phyloP scores from a whole-genome alignment of 169 alveolate species.

The Perkinsus chesapeaki region DNA sequence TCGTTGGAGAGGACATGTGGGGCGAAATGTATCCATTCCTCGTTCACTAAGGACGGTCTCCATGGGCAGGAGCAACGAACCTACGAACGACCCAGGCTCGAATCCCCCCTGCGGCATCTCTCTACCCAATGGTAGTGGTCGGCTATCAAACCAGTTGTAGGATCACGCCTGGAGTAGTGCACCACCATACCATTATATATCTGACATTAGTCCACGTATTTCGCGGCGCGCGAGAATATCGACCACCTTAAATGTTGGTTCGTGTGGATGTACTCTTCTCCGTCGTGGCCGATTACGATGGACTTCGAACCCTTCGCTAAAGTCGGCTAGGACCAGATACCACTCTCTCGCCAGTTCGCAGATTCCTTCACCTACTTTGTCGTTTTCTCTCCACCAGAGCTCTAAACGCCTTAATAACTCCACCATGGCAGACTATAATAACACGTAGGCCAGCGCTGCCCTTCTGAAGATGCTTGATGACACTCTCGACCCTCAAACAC shows the following conservation, averaged over 20 bases:
- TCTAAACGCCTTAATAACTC: conserved; percentile 44
- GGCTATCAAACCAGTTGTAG: not conserved
- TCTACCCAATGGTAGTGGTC: not conserved
- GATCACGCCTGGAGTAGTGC: not conserved
- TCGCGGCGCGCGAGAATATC: not conserved
- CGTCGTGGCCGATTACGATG: not conserved
- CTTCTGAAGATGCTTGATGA: not conserved
- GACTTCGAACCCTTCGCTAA: not conserved
- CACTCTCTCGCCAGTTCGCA: no score
- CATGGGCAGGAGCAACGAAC: not conserved
- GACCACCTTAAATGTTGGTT: not conserved
- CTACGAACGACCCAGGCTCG: not conserved
- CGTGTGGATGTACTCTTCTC: not conserved
- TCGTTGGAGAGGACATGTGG: not conserved
- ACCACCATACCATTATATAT: not conserved
- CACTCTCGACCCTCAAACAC: conserved; percentile 40
- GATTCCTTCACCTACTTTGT: not conserved
- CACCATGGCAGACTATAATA: conserved; percentile 54
- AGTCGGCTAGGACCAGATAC: not conserved
- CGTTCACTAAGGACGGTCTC: not conserved
- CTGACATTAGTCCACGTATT: no score
- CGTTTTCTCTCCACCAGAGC: conserved; percentile 38
- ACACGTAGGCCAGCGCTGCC: conserved; percentile 43
- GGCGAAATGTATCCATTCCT: not conserved
- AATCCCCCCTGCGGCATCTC: not conserved